Evolutionary conservation across 2,329 filamentous ascomycete species (phyloP).

Genomic region (Colletotrichum nymphaeae): DNA sequence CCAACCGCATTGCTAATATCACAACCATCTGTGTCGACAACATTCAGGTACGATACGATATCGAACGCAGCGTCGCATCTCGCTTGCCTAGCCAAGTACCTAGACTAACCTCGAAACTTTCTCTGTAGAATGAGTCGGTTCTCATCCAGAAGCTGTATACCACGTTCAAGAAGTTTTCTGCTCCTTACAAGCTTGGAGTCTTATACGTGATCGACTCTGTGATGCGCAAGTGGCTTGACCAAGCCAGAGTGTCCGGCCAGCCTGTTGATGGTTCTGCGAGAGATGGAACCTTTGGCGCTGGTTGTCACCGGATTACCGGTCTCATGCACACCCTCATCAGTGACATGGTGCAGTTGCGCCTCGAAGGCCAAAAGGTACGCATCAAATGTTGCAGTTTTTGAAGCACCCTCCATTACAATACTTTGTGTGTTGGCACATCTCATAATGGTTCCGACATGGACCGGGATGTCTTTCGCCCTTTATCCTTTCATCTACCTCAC

Average conservation of each 20-base stretch:
- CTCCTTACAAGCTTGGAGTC: slow-evolving; percentile 97
- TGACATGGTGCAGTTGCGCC: slow-evolving; percentile 90
- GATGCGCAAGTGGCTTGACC: slow-evolving; percentile 98
- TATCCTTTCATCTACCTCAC: slow-evolving; percentile 5
- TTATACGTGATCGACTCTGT: slow-evolving; percentile 99
- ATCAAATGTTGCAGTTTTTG: slow-evolving; percentile 36
- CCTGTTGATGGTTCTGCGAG: slow-evolving; percentile 82
- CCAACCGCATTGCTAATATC: slow-evolving; percentile 88
- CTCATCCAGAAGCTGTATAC: slow-evolving; percentile 97
- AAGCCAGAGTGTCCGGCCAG: slow-evolving; percentile 88
- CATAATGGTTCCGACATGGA: not conserved
- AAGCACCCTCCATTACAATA: not conserved
- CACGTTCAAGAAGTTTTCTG: slow-evolving; percentile 94
- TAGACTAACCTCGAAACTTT: slow-evolving; percentile 40
- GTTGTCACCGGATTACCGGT: slow-evolving; percentile 96
- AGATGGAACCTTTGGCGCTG: slow-evolving; percentile 93
- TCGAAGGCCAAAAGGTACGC: slow-evolving; percentile 97
- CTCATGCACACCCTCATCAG: slow-evolving; percentile 93
- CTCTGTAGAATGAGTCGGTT: slow-evolving; percentile 85
- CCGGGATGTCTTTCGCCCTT: not conserved
- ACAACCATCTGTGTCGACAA: slow-evolving; percentile 90
- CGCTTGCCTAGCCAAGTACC: slow-evolving; percentile 15
- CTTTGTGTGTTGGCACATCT: not conserved
- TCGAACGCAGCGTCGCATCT: slow-evolving; percentile 9
- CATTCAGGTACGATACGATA: slow-evolving; percentile 81